Conservation (phyloP, 2,329 filamentous ascomycete genomes). For the Sclerotinia minor region DNA sequence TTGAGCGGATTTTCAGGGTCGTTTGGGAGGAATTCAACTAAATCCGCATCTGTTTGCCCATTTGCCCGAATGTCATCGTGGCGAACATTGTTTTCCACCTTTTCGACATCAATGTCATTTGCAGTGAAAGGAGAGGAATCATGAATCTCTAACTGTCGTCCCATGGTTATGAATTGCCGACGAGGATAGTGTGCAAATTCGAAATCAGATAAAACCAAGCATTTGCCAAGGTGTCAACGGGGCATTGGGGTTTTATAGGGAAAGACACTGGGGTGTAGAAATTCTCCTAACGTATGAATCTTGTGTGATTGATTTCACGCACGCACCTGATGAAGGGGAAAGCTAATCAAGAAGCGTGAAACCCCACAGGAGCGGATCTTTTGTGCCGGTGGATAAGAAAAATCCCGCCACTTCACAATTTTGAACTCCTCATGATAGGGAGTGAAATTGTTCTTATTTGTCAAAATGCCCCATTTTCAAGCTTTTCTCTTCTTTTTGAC, state of each 20-base stretch:
- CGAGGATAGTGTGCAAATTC: not conserved
- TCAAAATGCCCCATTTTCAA: too few relatives aligned
- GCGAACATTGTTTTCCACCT: not conserved
- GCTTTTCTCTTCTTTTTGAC: too few relatives aligned
- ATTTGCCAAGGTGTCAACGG: not conserved
- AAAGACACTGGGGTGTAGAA: not conserved
- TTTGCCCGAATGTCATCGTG: conserved; percentile 2
- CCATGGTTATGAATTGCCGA: not conserved
- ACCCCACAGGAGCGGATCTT: conserved; percentile 1
- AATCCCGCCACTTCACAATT: conserved; percentile 3
- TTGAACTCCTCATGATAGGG: too few relatives aligned
- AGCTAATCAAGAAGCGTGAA: not conserved
- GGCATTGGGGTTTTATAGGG: conserved; percentile 13
- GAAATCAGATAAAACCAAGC: not conserved
- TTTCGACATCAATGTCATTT: conserved; percentile 13
- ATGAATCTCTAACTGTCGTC: conserved; percentile 2
- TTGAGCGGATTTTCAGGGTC: conserved; percentile 37
- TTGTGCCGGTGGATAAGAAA: conserved; percentile 6
- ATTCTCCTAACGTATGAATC: not conserved
- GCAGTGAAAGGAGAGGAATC: not conserved
- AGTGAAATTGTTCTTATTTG: too few relatives aligned
- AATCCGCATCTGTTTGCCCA: not conserved
- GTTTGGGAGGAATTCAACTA: conserved; percentile 25
- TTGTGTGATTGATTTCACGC: not conserved
- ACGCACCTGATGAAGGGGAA: not conserved